Percentiles rank a stretch among this genome's conserved stretches.
Conservation (phyloP, 2,329 filamentous ascomycete species). For the Aspergillus ruber region DNA sequence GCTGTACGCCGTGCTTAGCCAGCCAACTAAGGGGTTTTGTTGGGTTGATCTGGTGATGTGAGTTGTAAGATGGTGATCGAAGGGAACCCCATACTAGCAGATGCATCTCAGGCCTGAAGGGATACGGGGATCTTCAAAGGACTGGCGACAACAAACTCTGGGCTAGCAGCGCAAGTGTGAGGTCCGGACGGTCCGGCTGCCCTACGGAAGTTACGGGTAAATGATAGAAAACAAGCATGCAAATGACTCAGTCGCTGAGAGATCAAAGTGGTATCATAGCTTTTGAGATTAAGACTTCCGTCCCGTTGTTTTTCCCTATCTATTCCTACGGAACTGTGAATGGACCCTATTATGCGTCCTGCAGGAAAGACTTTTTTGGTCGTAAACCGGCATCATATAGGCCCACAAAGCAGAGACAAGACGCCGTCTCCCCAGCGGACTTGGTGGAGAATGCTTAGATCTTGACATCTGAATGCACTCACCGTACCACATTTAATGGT, state of each 20-base stretch:
- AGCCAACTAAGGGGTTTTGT: no score
- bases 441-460: conserved; percentile 17
- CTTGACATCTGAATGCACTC: conserved; percentile 19
- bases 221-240: no score
- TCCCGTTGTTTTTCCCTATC: conserved; percentile 27
- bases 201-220: no score
- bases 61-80: no score
- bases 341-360: conserved; percentile 5
- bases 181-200: no score
- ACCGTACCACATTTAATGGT: conserved; percentile 31
- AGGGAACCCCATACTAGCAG: no score
- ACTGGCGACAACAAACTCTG: no score
- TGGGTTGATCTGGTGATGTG: no score
- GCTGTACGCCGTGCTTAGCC: no score
- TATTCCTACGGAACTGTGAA: conserved; percentile 23
- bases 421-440: conserved; percentile 27
- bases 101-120: no score
- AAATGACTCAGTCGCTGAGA: conserved; percentile 2
- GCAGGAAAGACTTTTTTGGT: conserved; percentile 13
- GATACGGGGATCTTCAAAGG: no score
- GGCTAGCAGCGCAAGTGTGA: no score
- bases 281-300: conserved; percentile 21
- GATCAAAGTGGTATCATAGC: conserved; percentile 28
- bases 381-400: conserved; percentile 27
- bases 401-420: conserved; percentile 32